These are phyloP conservation scores for Gorgonomyces haynaldii DNA, from an alignment of 192 early-diverging fungal genomes.

Conservation along the genomic window DNA sequence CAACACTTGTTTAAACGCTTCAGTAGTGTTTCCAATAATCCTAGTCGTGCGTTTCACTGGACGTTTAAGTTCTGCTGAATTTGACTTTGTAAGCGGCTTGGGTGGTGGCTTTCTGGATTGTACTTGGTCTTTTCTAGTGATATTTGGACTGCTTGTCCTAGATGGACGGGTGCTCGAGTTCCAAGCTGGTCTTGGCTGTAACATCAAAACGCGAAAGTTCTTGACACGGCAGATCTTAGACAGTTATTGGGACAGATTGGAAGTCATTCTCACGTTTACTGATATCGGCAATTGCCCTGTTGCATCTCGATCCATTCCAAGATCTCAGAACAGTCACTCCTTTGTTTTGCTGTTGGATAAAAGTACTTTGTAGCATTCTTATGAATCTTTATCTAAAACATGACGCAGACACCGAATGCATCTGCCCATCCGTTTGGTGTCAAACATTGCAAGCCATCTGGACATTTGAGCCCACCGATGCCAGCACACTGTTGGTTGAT, in stretches of 20 bases:
- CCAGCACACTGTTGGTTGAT: too few relatives aligned
- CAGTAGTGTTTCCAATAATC: background rate
- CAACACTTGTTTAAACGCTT: conserved; percentile 11
- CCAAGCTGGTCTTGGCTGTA: background rate
- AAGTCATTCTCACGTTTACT: background rate
- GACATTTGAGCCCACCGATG: too few relatives aligned
- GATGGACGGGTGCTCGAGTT: background rate
- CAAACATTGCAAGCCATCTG: background rate
- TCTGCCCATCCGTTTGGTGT: background rate
- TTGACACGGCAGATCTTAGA: background rate
- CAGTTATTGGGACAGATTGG: too few relatives aligned
- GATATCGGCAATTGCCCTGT: background rate
- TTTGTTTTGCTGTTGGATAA: background rate
- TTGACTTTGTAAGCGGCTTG: background rate
- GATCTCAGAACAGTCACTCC: background rate
- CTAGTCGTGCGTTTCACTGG: background rate
- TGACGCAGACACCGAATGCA: background rate
- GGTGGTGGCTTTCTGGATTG: background rate
- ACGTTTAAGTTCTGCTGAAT: background rate
- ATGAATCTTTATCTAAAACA: background rate
- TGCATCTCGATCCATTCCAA: too few relatives aligned
- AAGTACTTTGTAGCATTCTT: background rate
- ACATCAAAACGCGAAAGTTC: background rate
- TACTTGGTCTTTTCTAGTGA: background rate
- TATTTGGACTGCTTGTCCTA: background rate